phyloP scores from a whole-genome alignment of 129 eudicot species.

The Gnaphalium uliginosum region DNA sequence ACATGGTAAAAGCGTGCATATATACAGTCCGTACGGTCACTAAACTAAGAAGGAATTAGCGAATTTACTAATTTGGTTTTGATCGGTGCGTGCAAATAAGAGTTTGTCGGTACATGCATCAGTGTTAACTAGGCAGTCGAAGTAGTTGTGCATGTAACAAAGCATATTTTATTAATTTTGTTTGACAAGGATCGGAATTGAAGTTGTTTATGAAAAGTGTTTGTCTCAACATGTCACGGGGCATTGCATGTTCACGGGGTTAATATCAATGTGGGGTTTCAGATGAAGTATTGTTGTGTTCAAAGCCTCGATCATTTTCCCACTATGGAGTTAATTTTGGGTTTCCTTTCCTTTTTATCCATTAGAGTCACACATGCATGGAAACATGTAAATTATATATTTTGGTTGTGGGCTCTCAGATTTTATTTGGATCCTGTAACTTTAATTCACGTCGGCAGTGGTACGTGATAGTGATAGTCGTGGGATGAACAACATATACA shows the following conservation, averaged over 20 bases:
- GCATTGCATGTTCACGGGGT: conserved; percentile 23
- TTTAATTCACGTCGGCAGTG: no score
- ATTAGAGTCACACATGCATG: no score
- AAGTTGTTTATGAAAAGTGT: background rate
- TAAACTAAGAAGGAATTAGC: no score
- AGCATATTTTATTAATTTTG: background rate
- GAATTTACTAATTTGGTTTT: no score
- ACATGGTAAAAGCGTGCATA: no score
- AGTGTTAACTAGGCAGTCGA: no score
- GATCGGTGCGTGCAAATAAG: no score
- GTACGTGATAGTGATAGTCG: no score
- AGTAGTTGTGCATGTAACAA: no score
- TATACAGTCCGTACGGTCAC: no score
- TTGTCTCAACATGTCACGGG: conserved; percentile 27
- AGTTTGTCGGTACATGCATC: no score
- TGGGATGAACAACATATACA: no score
- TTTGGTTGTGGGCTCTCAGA: background rate
- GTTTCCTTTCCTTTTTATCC: background rate
- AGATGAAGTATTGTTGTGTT: conserved; percentile 21
- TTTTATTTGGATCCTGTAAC: background rate
- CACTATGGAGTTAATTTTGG: background rate
- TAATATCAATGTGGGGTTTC: background rate
- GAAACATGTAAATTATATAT: background rate
- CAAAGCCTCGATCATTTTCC: background rate
- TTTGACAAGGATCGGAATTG: background rate